These are phyloP conservation scores for Yamadazyma oceani DNA, from an alignment of 1,139 yeast genomes.

Conservation along the genomic window DNA sequence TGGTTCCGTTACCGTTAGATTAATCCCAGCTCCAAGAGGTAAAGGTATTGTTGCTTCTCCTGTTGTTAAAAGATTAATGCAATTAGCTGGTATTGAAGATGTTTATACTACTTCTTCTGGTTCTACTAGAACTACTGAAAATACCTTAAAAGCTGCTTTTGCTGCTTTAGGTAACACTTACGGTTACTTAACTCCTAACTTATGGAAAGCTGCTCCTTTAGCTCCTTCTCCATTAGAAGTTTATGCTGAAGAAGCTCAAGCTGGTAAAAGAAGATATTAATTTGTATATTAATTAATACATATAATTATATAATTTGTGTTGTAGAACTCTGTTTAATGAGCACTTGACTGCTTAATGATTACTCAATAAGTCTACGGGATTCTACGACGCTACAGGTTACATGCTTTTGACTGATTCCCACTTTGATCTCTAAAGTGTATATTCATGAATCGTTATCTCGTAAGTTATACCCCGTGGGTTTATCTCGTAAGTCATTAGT, in stretches of 20 bases:
- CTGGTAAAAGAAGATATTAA: conserved; percentile 73
- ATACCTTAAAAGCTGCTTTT: conserved; percentile 99
- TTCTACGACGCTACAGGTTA: too few species aligned
- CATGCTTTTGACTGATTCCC: too few species aligned
- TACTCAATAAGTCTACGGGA: too few species aligned
- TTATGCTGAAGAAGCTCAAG: conserved; percentile 82
- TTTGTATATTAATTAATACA: conserved; percentile 9
- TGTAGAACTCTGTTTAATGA: not conserved
- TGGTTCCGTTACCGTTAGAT: conserved; percentile 98
- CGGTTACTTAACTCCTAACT: conserved; percentile 99
- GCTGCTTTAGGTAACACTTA: conserved; percentile 99
- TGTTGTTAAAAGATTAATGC: conserved; percentile 97
- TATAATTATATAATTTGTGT: too few species aligned
- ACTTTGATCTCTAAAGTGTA: too few species aligned
- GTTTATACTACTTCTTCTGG: conserved; percentile 98
- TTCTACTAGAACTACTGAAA: conserved; percentile 99
- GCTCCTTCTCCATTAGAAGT: conserved; percentile 92
- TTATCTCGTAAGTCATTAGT: not conserved
- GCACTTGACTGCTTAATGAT: too few species aligned
- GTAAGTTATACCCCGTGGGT: too few species aligned
- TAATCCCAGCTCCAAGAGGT: conserved; percentile 99
- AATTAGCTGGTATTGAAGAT: conserved; percentile 99
- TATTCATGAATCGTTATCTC: not conserved
- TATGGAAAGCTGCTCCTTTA: conserved; percentile 88
- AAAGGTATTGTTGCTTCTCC: conserved; percentile 99